A percentile compares a stretch with the other conserved stretches of the same genome.
phyloP scores from a whole-genome alignment of 164 flowering plant genomes.

The Liquidambar formosana region DNA sequence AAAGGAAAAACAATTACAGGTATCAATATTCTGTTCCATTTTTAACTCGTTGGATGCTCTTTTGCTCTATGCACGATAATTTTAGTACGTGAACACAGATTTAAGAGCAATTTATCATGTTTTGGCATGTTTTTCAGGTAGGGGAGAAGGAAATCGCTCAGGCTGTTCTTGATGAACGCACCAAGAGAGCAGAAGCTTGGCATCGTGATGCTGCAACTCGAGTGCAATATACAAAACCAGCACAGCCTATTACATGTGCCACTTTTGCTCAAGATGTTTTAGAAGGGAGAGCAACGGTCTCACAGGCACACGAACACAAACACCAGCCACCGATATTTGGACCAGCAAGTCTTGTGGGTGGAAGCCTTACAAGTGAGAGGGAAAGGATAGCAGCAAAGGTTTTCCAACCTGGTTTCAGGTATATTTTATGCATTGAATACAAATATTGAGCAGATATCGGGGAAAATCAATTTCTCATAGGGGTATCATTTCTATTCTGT shows the following conservation, averaged over 20 bases:
- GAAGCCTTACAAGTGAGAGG: conserved; percentile 70
- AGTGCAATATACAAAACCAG: conserved; percentile 67
- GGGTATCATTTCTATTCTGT: neutral
- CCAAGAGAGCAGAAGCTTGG: conserved; percentile 78
- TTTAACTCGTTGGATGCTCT: neutral
- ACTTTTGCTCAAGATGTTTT: conserved; percentile 98
- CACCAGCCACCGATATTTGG: conserved; percentile 90
- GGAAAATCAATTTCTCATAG: neutral
- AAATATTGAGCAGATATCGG: neutral
- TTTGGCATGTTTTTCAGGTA: conserved; percentile 40
- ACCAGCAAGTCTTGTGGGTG: conserved; percentile 81
- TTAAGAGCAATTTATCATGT: neutral
- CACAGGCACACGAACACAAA: conserved; percentile 82
- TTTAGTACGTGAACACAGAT: neutral
- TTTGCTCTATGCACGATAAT: neutral
- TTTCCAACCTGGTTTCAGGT: conserved; percentile 92
- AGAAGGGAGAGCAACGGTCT: conserved; percentile 86
- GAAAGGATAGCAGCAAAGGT: conserved; percentile 91
- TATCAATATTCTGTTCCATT: conserved; percentile 21
- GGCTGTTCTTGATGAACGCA: conserved; percentile 73
- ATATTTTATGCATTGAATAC: neutral
- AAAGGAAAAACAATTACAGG: conserved; percentile 76
- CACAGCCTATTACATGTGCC: conserved; percentile 92
- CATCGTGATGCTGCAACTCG: conserved; percentile 76
- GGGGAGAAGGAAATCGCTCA: conserved; percentile 59